These are phyloP conservation scores for Phascolomyces articulosus DNA, from an alignment of 371 early-diverging fungal species.

Conservation along the genomic window DNA sequence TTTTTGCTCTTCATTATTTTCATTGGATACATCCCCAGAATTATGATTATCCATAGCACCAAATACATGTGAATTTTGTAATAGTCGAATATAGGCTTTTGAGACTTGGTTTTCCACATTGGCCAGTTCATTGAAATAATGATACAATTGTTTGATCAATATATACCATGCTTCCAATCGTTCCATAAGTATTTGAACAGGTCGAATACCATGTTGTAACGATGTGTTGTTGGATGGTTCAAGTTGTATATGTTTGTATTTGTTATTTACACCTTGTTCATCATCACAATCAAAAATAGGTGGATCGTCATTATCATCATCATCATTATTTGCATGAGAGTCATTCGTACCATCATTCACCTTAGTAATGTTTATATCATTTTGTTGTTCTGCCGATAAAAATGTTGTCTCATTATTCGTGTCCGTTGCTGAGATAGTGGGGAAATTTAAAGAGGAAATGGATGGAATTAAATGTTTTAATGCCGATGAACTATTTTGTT, in stretches of 20 bases:
- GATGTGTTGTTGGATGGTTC: neutral
- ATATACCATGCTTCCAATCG: slow-evolving; percentile 42
- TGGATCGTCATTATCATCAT: slow-evolving; percentile 8
- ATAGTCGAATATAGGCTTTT: slow-evolving; percentile 28
- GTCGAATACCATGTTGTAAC: slow-evolving; percentile 32
- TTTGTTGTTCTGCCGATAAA: neutral
- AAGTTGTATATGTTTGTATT: neutral
- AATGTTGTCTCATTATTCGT: neutral
- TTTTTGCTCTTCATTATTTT: neutral
- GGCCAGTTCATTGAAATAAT: slow-evolving; percentile 32
- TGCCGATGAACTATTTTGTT: slow-evolving; percentile 16
- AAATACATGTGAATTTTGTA: neutral
- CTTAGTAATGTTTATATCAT: too few species aligned
- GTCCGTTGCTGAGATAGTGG: neutral
- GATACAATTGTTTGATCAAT: slow-evolving; percentile 26
- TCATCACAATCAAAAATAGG: slow-evolving; percentile 36
- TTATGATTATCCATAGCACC: neutral
- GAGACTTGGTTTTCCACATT: slow-evolving; percentile 29
- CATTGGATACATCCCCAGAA: neutral
- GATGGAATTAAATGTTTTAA: slow-evolving; percentile 41
- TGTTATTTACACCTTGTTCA: neutral
- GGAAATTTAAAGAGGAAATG: slow-evolving; percentile 33
- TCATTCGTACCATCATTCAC: too few species aligned
- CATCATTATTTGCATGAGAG: too few species aligned
- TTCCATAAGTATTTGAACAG: slow-evolving; percentile 33